These are phyloP conservation scores for Vigna unguiculata DNA, from an alignment of 306 rosid genomes.

Conservation along the genomic window DNA sequence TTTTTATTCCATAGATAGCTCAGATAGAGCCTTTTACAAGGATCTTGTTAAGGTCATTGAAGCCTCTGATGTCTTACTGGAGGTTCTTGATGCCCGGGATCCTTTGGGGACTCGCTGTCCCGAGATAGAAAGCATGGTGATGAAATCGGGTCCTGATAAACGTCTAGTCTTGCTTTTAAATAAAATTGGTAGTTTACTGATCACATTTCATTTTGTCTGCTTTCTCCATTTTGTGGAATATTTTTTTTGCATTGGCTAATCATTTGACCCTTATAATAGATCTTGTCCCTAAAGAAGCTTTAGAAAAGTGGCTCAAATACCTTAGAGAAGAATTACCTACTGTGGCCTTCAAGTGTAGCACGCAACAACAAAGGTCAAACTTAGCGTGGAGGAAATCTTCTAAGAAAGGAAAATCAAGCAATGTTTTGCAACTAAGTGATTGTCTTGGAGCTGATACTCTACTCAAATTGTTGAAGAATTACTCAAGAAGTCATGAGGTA, in stretches of 20 bases:
- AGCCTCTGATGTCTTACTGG: conserved; percentile 92
- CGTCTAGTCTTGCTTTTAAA: conserved; percentile 89
- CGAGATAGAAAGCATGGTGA: conserved; percentile 91
- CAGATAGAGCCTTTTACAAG: conserved; percentile 86
- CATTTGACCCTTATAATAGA: conserved; percentile 54
- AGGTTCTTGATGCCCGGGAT: conserved; percentile 98
- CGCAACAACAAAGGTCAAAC: conserved; percentile 94
- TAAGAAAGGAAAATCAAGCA: conserved; percentile 70
- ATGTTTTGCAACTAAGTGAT: conserved; percentile 78
- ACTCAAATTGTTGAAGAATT: conserved; percentile 90
- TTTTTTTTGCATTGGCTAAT: conserved; percentile 28
- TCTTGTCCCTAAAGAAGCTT: conserved; percentile 95
- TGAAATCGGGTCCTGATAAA: conserved; percentile 78
- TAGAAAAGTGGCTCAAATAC: conserved; percentile 94
- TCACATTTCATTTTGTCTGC: neutral
- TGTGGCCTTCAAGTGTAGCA: conserved; percentile 96
- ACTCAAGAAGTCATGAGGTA: conserved; percentile 97
- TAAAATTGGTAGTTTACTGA: conserved; percentile 74
- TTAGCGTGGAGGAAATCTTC: conserved; percentile 92
- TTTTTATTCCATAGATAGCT: conserved; percentile 53
- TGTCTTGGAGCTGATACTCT: conserved; percentile 98
- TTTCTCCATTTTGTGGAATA: neutral
- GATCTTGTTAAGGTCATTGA: conserved; percentile 90
- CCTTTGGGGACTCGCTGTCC: conserved; percentile 92
- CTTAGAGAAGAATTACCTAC: conserved; percentile 96